Base-by-base conservation (phyloP, 176 grass and related monocot species). In the Thinopyrum elongatum region DNA sequence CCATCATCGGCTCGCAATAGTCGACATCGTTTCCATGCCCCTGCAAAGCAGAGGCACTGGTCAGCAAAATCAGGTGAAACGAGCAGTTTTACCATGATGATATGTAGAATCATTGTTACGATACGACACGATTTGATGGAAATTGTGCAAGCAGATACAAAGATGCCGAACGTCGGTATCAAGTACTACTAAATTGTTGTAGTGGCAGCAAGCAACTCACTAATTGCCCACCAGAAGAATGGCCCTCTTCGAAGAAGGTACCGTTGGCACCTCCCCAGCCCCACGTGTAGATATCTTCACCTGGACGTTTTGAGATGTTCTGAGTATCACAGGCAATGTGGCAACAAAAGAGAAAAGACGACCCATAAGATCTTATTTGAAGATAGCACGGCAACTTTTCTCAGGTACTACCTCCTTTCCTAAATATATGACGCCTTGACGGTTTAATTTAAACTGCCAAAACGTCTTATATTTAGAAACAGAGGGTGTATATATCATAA, bases 231-330 rank as follows among this genome's bases (percentile, higher is more conserved):
- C 90, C 96, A 63, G 96, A 98, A 64, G 96, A 98, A 87, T 92
- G 86, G 1, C 89, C 84, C 11, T 98, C 96, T 80, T 95, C 90
- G 6, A 98, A 95, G 83, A 95, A 98, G 29, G 96, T 90, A 74
- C 93, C 93, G 82, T 84, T 98, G 25, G 96, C 88, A 47, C 96
- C 96, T 91, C 93, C 93, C 96, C 96, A 98, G 21, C 93, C 96
- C 96, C 96, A 95, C 60, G 96, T 92, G 84, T 94, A 98, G 81
- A 98, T 75, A 63, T 86, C 86, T 81, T 84, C 88, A 89, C 90
- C 96, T 98, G 82, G 71, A 87, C 74, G 70, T 92, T 74, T 78
- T 57, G 34, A 87, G 35, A 39, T 73, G 77, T 51, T 88, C 47
- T 76, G 29, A 86, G 39, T 28, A 71, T 53, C 26, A 62, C 8